Evolutionary conservation across 2,329 filamentous ascomycete genomes (phyloP).

Genomic region (Fusarium sp.): DNA sequence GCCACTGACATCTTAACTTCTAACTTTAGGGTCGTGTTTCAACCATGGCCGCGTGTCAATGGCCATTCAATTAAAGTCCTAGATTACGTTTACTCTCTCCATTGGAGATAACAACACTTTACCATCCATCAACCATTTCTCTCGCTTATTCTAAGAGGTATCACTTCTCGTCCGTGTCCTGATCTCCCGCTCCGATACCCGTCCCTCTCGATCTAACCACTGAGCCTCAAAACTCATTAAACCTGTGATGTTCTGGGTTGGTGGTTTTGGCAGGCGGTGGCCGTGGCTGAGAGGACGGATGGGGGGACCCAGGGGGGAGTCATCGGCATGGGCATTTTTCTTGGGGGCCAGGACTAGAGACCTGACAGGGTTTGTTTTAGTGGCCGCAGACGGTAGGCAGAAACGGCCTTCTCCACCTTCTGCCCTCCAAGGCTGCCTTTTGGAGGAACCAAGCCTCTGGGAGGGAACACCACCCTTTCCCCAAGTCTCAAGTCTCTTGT

Average conservation of each 20-base stretch:
- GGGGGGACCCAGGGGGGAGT: constrained; percentile 36
- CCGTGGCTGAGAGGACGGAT: constrained; percentile 37
- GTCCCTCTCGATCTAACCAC: constrained; percentile 13
- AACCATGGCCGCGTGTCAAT: constrained; percentile 34
- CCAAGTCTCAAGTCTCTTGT: constrained; percentile 4
- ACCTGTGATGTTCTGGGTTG: not conserved
- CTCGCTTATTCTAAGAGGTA: not conserved
- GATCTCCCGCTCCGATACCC: constrained; percentile 29
- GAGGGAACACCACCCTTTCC: constrained; percentile 34
- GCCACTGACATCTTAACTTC: not conserved
- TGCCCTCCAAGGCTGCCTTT: constrained; percentile 30
- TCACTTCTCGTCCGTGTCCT: constrained; percentile 24
- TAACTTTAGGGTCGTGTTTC: constrained; percentile 30
- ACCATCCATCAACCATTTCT: not conserved
- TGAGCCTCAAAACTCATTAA: constrained; percentile 11
- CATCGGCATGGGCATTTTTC: constrained; percentile 36
- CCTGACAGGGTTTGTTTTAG: constrained; percentile 20
- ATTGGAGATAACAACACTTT: not conserved
- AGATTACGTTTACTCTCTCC: constrained; percentile 2
- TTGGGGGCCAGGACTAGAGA: constrained; percentile 9
- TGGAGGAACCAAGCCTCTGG: constrained; percentile 28
- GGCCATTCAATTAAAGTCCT: constrained; percentile 29
- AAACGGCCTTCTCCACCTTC: constrained; percentile 38
- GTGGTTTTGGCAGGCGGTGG: not conserved
- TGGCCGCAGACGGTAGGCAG: constrained; percentile 42